Evolutionary conservation across 768 basidiomycete genomes (phyloP), one percentile per base, ranked within the genome.

Genomic region (Amanita pallidorosea): DNA sequence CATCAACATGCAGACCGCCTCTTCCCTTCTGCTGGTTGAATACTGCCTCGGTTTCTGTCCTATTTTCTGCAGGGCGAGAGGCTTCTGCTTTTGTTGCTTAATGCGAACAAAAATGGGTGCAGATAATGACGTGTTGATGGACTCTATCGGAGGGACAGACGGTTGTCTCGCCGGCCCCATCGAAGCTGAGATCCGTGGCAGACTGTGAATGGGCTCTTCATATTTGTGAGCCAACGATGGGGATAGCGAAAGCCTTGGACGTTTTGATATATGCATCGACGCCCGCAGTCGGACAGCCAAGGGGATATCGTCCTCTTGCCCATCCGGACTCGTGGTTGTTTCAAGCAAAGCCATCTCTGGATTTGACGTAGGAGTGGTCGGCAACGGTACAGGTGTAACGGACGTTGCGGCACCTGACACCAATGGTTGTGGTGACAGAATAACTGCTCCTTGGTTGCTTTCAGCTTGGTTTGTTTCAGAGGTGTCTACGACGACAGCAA

Each of bases 1-100:
- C 63, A 82, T 64, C 18, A 71, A 58, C 11, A 59, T 22, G 37
- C 65, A 59, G 13, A 49, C 52, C 17, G 61, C 57, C 41, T 62
- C 55, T 43, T 50, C 35, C 47, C 44, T 54, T 22, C 57, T 56
- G n/a, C 59, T 23, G 12, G 47, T 49, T 41, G 54, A 42, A 27
- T 58, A 56, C 9, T 41, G 42, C 23, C 42, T 51, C 15, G 31
- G 35, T 11, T 44, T 40, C 25, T 37, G 50, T 34, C n/a, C 5
- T 7, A 17, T 23, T 13, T 20, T 27, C 20, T 41, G 50, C 25
- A 35, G 17, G 17, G 50, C 20, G 8, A 51, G 41, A 36, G 50
- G 50, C 25, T 45, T 51, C 50, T 51, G 50, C 42, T 44, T 51
- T 35, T 51, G 50, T 25, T 51, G 50, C 23, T 45, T 51, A 23